Conservation (phyloP, 208 protist genomes). For the Leishmania amazonensis region DNA sequence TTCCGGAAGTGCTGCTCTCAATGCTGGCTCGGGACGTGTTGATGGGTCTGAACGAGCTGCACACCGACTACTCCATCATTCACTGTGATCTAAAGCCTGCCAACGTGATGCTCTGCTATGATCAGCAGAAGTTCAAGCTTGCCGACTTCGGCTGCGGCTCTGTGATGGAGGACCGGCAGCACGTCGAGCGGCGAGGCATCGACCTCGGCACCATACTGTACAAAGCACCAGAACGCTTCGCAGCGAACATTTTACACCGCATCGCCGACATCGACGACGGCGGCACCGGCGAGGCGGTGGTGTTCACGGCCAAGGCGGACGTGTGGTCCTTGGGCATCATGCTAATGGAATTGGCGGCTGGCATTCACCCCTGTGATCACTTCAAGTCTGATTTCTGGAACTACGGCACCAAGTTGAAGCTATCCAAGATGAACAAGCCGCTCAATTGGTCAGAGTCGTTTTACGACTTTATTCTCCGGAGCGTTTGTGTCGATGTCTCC, state of each 20-base stretch:
- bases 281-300: conserved; percentile 30
- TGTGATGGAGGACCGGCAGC: conserved; percentile 54
- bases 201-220: conserved; percentile 87
- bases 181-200: conserved; percentile 48
- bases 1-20: conserved; percentile 99
- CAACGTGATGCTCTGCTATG: conserved; percentile 93
- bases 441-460: conserved; percentile 72
- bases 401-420: conserved; percentile 69
- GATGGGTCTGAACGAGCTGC: conserved; percentile 81
- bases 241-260: conserved; percentile 17
- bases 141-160: conserved; percentile 89
- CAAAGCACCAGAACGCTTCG: conserved; percentile 81
- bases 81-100: conserved; percentile 98
- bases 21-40: conserved; percentile 98
- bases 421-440: conserved; percentile 84
- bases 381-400: conserved; percentile 92
- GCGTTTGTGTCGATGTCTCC: conserved; percentile 46
- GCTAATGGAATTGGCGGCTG: conserved; percentile 76
- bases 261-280: conserved; percentile 20
- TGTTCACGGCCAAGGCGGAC: conserved; percentile 83
- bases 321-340: conserved; percentile 90
- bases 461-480: conserved; percentile 83
- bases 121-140: conserved; percentile 76
- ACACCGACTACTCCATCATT: conserved; percentile 86
- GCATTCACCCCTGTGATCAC: conserved; percentile 75